Conservation (phyloP, 441 rosid species). For the Euphorbia corollata region DNA sequence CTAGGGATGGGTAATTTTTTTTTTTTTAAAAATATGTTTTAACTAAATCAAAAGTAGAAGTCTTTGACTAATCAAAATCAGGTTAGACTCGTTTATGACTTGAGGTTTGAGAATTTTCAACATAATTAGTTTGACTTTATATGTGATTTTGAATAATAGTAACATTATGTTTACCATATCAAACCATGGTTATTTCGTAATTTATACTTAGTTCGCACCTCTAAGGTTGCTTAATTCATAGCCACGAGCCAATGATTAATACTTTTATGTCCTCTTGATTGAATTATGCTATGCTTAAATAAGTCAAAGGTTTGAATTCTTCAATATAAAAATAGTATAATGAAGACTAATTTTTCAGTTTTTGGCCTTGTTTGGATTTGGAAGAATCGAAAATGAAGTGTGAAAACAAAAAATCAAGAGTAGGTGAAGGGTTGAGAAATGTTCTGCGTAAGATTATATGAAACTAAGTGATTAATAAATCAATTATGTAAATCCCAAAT, state of each 20-base stretch:
- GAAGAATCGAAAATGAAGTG: too few relatives aligned
- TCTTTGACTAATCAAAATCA: background rate
- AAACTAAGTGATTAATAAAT: too few relatives aligned
- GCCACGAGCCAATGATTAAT: background rate
- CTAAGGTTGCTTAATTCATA: background rate
- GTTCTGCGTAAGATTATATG: too few relatives aligned
- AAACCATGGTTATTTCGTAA: constrained; percentile 8
- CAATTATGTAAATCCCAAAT: too few relatives aligned
- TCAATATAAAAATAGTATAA: too few relatives aligned
- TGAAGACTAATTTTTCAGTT: too few relatives aligned
- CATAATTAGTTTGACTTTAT: background rate
- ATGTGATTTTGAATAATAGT: background rate
- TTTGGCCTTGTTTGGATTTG: too few relatives aligned
- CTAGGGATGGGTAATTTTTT: too few relatives aligned
- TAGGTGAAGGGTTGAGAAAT: too few relatives aligned
- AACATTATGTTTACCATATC: constrained; percentile 7
- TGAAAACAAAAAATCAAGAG: too few relatives aligned
- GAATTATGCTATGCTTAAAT: background rate
- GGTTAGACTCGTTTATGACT: constrained; percentile 9
- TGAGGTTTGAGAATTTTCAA: constrained; percentile 5
- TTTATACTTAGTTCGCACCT: constrained; percentile 9
- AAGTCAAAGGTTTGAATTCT: background rate
- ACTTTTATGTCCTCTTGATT: background rate
- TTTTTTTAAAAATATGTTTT: too few relatives aligned
- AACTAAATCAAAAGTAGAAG: background rate